Percentiles rank a stretch among this genome's conserved stretches.
These are phyloP conservation scores for Macrocybe gigantea DNA, from an alignment of 768 basidiomycete species.

Conservation along the genomic window DNA sequence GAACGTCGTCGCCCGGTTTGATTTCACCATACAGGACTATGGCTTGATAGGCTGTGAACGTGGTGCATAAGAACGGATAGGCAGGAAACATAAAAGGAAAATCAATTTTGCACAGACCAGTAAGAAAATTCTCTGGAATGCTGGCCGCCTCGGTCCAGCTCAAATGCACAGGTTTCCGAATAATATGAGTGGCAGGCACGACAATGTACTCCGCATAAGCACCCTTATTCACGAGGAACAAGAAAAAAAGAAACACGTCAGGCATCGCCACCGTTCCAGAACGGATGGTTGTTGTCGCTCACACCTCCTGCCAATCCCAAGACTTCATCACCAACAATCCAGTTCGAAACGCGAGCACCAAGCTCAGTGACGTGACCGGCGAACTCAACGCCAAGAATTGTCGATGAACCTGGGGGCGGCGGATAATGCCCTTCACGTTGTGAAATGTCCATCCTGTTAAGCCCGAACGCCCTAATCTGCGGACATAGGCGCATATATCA, in stretches of 20 bases:
- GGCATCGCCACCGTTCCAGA: neutral
- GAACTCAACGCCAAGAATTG: conserved; percentile 86
- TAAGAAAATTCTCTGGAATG: conserved; percentile 85
- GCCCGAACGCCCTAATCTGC: conserved; percentile 77
- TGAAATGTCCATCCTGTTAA: conserved; percentile 81
- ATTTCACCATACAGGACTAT: conserved; percentile 62
- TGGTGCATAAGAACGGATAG: neutral
- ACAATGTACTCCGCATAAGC: conserved; percentile 88
- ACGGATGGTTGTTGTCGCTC: conserved; percentile 21
- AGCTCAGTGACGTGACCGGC: conserved; percentile 57
- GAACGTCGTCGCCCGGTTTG: conserved; percentile 64
- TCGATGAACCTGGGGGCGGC: conserved; percentile 66
- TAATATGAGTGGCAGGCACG: conserved; percentile 56
- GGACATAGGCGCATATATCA: neutral
- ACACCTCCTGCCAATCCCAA: conserved; percentile 79
- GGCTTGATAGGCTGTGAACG: conserved; percentile 37
- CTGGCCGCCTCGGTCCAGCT: conserved; percentile 83
- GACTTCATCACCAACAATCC: conserved; percentile 66
- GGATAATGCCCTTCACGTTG: conserved; percentile 76
- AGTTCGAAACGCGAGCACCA: conserved; percentile 44
- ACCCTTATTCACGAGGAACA: conserved; percentile 42
- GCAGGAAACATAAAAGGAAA: neutral
- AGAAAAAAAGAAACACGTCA: conserved; percentile 5
- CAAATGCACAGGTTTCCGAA: conserved; percentile 69
- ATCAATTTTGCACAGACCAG: conserved; percentile 40